Percentiles rank a stretch among this genome's conserved stretches.
Conservation (phyloP, 768 basidiomycete species). For the Podaxis rugospora region DNA sequence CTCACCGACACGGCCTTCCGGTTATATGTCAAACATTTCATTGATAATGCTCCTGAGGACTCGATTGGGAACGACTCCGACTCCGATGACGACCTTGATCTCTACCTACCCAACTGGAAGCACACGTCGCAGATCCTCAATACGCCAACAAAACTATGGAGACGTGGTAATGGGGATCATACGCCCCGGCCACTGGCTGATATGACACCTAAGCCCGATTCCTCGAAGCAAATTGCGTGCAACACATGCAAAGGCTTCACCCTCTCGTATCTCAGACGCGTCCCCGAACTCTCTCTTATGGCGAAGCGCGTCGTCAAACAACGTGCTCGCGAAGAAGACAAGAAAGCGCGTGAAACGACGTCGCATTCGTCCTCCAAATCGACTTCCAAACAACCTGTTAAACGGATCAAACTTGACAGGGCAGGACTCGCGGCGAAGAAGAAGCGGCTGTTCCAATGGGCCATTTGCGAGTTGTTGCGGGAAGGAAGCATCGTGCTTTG, state of each 20-base stretch:
- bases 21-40: slow-evolving; percentile 75
- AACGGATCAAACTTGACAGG: slow-evolving; percentile 2
- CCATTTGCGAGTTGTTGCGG: slow-evolving; percentile 56
- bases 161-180: slow-evolving; percentile 9
- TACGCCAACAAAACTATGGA: slow-evolving; percentile 32
- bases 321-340: slow-evolving; percentile 44
- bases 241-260: slow-evolving; percentile 48
- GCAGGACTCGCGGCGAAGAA: slow-evolving; percentile 34
- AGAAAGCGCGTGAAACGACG: slow-evolving; percentile 20
- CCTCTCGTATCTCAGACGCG: slow-evolving; percentile 70
- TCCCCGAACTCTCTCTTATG: slow-evolving; percentile 65
- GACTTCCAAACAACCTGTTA: neutral
- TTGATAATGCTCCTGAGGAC: slow-evolving; percentile 49
- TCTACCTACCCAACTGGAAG: neutral
- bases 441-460: slow-evolving; percentile 67
- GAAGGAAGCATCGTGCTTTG: slow-evolving; percentile 76
- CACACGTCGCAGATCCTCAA: slow-evolving; percentile 15
- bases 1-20: slow-evolving; percentile 70
- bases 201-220: neutral
- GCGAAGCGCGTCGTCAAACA: slow-evolving; percentile 62
- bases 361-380: neutral
- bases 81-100: slow-evolving; percentile 5
- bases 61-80: neutral
- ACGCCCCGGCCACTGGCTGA: neutral
- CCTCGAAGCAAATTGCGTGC: neutral